Evolutionary conservation across 2,329 filamentous ascomycete genomes (phyloP).

Genomic region (Plenodomus tracheiphilus): DNA sequence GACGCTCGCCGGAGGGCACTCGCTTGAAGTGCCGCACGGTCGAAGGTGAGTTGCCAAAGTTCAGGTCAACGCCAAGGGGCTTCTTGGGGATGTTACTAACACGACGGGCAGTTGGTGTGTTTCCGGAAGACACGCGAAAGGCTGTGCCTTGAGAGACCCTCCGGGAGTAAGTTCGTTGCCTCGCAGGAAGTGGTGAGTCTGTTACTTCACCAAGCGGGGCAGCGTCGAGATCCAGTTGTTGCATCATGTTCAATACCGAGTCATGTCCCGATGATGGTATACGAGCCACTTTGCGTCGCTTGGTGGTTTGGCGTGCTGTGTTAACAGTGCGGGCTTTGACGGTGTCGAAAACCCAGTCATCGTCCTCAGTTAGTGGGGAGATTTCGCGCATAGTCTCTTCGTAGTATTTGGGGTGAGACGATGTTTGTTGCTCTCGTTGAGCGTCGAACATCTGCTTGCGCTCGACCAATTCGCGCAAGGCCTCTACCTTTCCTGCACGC

Average conservation of each 20-base stretch:
- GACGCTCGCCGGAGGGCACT: slow-evolving; percentile 67
- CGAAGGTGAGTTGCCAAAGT: slow-evolving; percentile 89
- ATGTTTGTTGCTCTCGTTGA: slow-evolving; percentile 59
- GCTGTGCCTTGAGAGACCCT: slow-evolving; percentile 46
- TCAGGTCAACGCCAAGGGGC: slow-evolving; percentile 85
- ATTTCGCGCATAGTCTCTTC: slow-evolving; percentile 86
- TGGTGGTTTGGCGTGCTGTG: slow-evolving; percentile 53
- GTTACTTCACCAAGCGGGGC: slow-evolving; percentile 47
- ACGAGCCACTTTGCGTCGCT: slow-evolving; percentile 52
- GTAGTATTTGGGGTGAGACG: slow-evolving; percentile 78
- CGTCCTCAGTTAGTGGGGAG: slow-evolving; percentile 67
- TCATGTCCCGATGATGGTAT: slow-evolving; percentile 47
- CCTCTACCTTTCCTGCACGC: slow-evolving; percentile 83
- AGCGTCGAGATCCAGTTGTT: slow-evolving; percentile 49
- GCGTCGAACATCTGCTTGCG: slow-evolving; percentile 82
- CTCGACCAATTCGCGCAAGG: slow-evolving; percentile 82
- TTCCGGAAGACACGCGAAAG: slow-evolving; percentile 37
- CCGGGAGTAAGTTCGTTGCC: slow-evolving; percentile 35
- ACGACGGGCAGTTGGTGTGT: slow-evolving; percentile 50
- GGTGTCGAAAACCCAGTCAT: slow-evolving; percentile 96
- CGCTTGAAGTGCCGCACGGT: slow-evolving; percentile 90
- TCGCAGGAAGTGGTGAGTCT: slow-evolving; percentile 39
- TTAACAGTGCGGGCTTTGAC: slow-evolving; percentile 70
- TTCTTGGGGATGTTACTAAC: slow-evolving; percentile 60
- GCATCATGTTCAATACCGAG: slow-evolving; percentile 42